Percentiles rank a stretch among this genome's conserved stretches.
Evolutionary conservation across 2,329 filamentous ascomycete genomes (phyloP).

Genomic region (Fusarium oligoseptatum): DNA sequence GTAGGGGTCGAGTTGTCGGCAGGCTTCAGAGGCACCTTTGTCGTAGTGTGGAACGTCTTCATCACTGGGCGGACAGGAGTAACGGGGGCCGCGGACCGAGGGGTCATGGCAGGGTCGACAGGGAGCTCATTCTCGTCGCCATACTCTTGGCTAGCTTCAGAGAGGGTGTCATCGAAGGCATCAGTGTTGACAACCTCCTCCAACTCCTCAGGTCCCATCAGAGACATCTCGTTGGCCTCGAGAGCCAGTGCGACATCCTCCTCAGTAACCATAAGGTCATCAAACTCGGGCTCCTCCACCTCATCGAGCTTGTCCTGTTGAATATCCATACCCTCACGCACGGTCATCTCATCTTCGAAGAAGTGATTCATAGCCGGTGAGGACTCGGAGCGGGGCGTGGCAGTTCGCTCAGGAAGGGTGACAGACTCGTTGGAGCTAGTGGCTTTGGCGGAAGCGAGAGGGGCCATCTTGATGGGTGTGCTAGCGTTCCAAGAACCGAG

Average conservation of each 20-base stretch:
- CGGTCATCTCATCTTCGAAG: slow-evolving; percentile 73
- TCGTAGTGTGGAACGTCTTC: slow-evolving; percentile 76
- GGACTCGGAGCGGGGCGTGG: slow-evolving; percentile 43
- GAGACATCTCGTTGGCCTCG: slow-evolving; percentile 72
- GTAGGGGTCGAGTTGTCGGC: slow-evolving; percentile 70
- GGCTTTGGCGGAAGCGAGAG: slow-evolving; percentile 42
- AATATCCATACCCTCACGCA: slow-evolving; percentile 45
- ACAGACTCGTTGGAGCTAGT: slow-evolving; percentile 57
- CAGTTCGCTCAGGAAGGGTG: slow-evolving; percentile 3
- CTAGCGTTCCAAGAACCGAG: slow-evolving; percentile 73
- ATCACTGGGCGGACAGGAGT: slow-evolving; percentile 69
- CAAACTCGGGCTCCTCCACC: slow-evolving; percentile 53
- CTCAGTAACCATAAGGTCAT: slow-evolving; percentile 62
- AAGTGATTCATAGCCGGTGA: slow-evolving; percentile 63
- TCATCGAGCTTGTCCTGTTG: slow-evolving; percentile 35
- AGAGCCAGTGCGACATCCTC: slow-evolving; percentile 70
- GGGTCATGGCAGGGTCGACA: slow-evolving; percentile 62
- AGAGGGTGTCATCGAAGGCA: slow-evolving; percentile 63
- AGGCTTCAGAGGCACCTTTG: slow-evolving; percentile 81
- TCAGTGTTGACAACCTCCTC: slow-evolving; percentile 52
- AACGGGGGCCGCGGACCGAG: slow-evolving; percentile 53
- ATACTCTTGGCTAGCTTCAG: slow-evolving; percentile 75
- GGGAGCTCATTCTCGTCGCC: slow-evolving; percentile 75
- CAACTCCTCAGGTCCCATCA: slow-evolving; percentile 60
- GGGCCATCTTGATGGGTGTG: slow-evolving; percentile 58